Conservation (phyloP, 208 protist genomes). For the Leptomonas seymouri region DNA sequence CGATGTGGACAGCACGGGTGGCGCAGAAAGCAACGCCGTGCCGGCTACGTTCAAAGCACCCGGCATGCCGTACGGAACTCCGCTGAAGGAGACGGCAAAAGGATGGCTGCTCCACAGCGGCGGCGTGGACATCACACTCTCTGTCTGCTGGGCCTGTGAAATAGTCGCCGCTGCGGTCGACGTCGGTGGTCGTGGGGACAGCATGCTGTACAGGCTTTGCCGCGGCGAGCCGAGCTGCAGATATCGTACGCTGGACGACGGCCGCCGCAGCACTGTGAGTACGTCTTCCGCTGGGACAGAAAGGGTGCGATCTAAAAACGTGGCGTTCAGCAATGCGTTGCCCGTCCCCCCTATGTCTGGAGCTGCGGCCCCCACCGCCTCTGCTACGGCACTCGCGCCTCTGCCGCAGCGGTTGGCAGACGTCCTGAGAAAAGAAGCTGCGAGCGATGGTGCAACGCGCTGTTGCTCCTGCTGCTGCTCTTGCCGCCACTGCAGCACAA, state of each 20-base stretch:
- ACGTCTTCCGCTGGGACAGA: conserved; percentile 9
- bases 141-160: conserved; percentile 18
- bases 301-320: conserved; percentile 11
- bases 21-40: background rate
- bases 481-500: conserved; percentile 16
- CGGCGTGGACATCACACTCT: background rate
- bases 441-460: background rate
- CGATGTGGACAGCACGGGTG: background rate
- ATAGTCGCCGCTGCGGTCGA: background rate
- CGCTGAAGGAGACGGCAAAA: background rate
- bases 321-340: background rate
- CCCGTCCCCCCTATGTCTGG: background rate
- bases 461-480: conserved; percentile 17
- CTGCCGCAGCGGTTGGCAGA: background rate
- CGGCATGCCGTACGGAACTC: conserved; percentile 5
- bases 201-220: conserved; percentile 11
- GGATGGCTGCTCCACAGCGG: background rate
- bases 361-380: background rate
- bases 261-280: conserved; percentile 12
- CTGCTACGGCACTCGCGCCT: background rate
- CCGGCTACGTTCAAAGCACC: conserved; percentile 2
- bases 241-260: conserved; percentile 2
- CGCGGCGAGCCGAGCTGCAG: conserved; percentile 14
- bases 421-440: background rate
- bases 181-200: conserved; percentile 7